Base-by-base conservation (phyloP, 352 stramenopile genomes). In the Globisporangium perplexum region DNA sequence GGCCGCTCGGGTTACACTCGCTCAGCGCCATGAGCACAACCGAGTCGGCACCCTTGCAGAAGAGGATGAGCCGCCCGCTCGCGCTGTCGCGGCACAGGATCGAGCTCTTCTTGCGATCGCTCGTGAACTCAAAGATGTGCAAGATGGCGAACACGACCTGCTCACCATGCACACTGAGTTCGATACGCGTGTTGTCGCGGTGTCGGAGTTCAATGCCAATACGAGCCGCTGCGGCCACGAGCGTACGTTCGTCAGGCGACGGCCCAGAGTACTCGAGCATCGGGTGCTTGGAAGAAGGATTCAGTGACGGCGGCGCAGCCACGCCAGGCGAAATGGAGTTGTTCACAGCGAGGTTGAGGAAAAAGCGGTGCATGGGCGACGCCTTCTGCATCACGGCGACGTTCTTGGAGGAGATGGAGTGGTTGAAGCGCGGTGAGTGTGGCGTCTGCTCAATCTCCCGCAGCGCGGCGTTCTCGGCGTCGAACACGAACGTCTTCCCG, bases 11-110 rank as follows among this genome's bases (percentile, higher is more conserved):
- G 55, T 77, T 77, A 0, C 42, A 53, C 2, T 62, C 52, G 30
- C 60, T 72, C 20, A 84, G 53, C 20, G 79, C 53, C 4, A 69
- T 59, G 12, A 96, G 61, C 5, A 98, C 79, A 20, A 94, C 76
- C 1, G 80, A 91, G 58, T 97, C 91, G 1, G 91, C 91, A n/a
- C 91, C 90, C 72, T 97, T 94, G 43, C 60, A 75, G 42, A 86
- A 73, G 33, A 90, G 35, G 15, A 83, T 53, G 14, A 80, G 62
- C 17, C 55, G 63, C 7, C 65, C 65, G 3, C 60, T 62, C 1
- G 60, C 14, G 26, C n/a, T 38, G 14, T 77, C 62, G 11, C 71
- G 69, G 43, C 66, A 78, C 4, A 85, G 20, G 1, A 85, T 72
- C 2, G 77, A 88, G 52, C 76, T 90, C 53, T 84, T 84, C 53